phyloP scores from a whole-genome alignment of 352 stramenopile species.

The Phytopythium cucurbitacearum region DNA sequence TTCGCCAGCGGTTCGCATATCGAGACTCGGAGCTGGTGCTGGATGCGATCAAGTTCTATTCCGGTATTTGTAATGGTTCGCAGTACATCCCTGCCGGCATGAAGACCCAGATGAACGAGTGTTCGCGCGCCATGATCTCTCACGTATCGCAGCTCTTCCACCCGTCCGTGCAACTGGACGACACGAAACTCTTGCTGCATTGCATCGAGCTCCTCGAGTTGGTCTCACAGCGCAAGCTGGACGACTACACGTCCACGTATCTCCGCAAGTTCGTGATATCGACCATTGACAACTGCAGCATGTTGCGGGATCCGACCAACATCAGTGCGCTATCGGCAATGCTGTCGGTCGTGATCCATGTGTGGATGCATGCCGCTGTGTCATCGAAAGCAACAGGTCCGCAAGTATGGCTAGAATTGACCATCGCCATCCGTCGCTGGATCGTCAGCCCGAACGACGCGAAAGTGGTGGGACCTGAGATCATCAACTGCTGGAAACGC shows the following conservation, averaged over 20 bases:
- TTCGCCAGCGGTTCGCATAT: constrained; percentile 83
- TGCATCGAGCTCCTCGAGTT: constrained; percentile 85
- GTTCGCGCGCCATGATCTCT: constrained; percentile 80
- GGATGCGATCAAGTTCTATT: constrained; percentile 88
- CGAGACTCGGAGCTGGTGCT: constrained; percentile 78
- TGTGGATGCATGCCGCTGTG: constrained; percentile 82
- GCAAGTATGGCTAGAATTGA: constrained; percentile 80
- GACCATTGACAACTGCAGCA: constrained; percentile 73
- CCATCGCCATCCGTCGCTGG: constrained; percentile 75
- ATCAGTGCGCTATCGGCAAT: constrained; percentile 62
- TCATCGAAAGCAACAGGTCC: constrained; percentile 46
- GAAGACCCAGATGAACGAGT: constrained; percentile 79
- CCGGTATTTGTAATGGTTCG: constrained; percentile 61
- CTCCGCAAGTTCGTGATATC: constrained; percentile 85
- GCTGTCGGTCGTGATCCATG: constrained; percentile 78
- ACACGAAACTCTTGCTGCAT: constrained; percentile 79
- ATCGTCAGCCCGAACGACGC: constrained; percentile 56
- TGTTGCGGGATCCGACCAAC: constrained; percentile 67
- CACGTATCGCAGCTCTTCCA: constrained; percentile 87
- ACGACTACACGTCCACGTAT: constrained; percentile 85
- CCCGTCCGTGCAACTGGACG: constrained; percentile 76
- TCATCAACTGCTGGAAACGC: constrained; percentile 84
- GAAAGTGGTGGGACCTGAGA: constrained; percentile 53
- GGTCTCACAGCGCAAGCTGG: constrained; percentile 71
- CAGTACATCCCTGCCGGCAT: constrained; percentile 79